These are phyloP conservation scores for Athelia sp. DNA, from an alignment of 1,284 basidiomycete species.

Conservation along the genomic window DNA sequence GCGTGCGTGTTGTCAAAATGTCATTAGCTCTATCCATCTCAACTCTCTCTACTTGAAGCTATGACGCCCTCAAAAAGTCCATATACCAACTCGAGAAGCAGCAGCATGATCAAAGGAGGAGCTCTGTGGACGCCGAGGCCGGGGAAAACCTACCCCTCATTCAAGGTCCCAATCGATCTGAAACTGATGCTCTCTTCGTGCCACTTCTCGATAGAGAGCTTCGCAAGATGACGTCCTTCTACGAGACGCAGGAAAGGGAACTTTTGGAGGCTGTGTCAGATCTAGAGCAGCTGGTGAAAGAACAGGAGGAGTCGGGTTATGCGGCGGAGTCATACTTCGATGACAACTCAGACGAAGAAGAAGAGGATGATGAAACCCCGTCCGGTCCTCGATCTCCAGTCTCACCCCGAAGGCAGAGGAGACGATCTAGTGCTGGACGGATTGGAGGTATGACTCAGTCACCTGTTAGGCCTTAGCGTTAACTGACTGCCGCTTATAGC, in stretches of 20 bases:
- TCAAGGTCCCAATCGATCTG: constrained; percentile 24
- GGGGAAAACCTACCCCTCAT: constrained; percentile 58
- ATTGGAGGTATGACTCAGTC: constrained; percentile 13
- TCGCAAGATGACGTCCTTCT: constrained; percentile 80
- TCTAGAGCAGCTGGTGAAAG: constrained; percentile 61
- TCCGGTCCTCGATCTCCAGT: constrained; percentile 11
- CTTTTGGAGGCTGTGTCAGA: constrained; percentile 58
- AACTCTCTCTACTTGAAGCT: constrained; percentile 39
- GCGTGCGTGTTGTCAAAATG: constrained; percentile 42
- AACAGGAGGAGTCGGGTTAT: constrained; percentile 65
- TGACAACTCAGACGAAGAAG: constrained; percentile 63
- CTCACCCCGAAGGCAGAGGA: constrained; percentile 23
- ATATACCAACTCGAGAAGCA: constrained; percentile 82
- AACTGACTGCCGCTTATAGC: constrained; percentile 11
- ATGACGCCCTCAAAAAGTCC: constrained; percentile 83
- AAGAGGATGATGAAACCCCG: constrained; percentile 57
- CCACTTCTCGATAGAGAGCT: constrained; percentile 82
- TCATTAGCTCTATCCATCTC: constrained; percentile 2
- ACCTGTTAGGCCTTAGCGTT: constrained; percentile 9
- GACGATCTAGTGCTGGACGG: constrained; percentile 30
- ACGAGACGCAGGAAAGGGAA: constrained; percentile 73
- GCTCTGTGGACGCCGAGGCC: constrained; percentile 59
- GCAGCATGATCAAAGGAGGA: constrained; percentile 35
- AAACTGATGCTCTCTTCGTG: constrained; percentile 59
- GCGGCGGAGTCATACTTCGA: constrained; percentile 42